phyloP scores from a whole-genome alignment of 306 rosid genomes.

The Adenanthera pavonina region DNA sequence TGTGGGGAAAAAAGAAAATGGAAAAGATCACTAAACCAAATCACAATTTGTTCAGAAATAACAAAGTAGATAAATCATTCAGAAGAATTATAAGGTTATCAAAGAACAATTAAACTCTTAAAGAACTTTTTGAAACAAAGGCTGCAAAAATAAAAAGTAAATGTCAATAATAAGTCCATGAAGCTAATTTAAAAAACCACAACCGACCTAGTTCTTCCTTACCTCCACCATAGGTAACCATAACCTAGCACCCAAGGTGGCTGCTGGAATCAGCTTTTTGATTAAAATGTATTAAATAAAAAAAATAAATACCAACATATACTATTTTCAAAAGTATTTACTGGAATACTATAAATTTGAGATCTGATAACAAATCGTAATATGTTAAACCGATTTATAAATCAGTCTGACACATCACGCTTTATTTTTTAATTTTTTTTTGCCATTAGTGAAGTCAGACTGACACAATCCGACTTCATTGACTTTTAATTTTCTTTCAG shows the following conservation, averaged over 20 bases:
- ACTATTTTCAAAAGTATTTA: too few species aligned
- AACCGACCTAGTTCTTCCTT: conserved; percentile 7
- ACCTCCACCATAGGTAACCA: conserved; percentile 99
- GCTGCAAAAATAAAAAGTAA: conserved; percentile 21
- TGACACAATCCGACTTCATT: too few species aligned
- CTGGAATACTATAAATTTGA: too few species aligned
- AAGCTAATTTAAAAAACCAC: conserved; percentile 14
- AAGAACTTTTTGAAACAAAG: conserved; percentile 22
- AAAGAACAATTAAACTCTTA: conserved; percentile 9
- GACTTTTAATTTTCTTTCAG: too few species aligned
- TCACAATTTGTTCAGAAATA: conserved; percentile 18
- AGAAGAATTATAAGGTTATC: conserved; percentile 3
- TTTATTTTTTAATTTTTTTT: too few species aligned
- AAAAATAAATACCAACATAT: too few species aligned
- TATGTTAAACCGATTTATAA: too few species aligned
- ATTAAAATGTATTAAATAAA: too few species aligned
- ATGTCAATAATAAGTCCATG: conserved; percentile 23
- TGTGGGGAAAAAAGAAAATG: not conserved
- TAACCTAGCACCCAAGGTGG: conserved; percentile 88
- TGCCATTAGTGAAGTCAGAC: too few species aligned
- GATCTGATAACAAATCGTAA: too few species aligned
- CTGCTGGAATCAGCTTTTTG: conserved; percentile 63
- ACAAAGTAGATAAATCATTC: conserved; percentile 21
- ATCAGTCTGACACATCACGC: too few species aligned
- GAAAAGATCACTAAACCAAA: conserved; percentile 15